Conservation (phyloP, 2,329 filamentous ascomycete genomes). For the Alternaria sp. region DNA sequence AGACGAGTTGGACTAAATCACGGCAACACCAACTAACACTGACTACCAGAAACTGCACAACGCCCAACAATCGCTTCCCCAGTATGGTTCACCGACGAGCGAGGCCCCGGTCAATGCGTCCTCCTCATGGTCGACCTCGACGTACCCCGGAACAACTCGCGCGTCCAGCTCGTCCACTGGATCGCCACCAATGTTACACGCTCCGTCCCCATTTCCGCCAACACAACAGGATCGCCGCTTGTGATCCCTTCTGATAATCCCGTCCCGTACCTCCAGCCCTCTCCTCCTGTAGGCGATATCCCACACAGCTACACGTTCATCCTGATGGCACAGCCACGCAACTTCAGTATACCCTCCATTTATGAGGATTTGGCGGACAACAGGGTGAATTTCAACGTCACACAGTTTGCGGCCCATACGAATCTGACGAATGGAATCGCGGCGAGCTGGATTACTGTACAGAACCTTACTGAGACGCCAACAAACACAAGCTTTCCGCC, state of each 20-base stretch:
- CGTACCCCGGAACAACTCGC: conserved; percentile 44
- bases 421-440: conserved; percentile 43
- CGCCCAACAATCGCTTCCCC: conserved; percentile 37
- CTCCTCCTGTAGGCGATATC: conserved; percentile 41
- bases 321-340: conserved; percentile 39
- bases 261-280: conserved; percentile 39
- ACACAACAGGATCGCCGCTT: conserved; percentile 22
- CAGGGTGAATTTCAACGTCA: conserved; percentile 49
- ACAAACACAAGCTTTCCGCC: conserved; percentile 32
- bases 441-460: conserved; percentile 53
- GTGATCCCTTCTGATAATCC: conserved; percentile 23
- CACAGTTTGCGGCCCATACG: conserved; percentile 46
- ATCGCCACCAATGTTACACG: conserved; percentile 41
- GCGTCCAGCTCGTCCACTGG: conserved; percentile 47
- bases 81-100: conserved; percentile 22
- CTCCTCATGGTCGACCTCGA: conserved; percentile 47
- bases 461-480: conserved; percentile 39
- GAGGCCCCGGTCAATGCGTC: conserved; percentile 26
- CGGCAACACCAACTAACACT: conserved; percentile 7
- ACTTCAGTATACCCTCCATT: conserved; percentile 40
- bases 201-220: conserved; percentile 5
- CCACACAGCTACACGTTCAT: conserved; percentile 44
- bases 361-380: conserved; percentile 36
- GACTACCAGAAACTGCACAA: conserved; percentile 35
- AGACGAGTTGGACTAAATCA: background rate